These are phyloP conservation scores for Euphorbia corollata DNA, from an alignment of 441 rosid genomes.

Conservation along the genomic window DNA sequence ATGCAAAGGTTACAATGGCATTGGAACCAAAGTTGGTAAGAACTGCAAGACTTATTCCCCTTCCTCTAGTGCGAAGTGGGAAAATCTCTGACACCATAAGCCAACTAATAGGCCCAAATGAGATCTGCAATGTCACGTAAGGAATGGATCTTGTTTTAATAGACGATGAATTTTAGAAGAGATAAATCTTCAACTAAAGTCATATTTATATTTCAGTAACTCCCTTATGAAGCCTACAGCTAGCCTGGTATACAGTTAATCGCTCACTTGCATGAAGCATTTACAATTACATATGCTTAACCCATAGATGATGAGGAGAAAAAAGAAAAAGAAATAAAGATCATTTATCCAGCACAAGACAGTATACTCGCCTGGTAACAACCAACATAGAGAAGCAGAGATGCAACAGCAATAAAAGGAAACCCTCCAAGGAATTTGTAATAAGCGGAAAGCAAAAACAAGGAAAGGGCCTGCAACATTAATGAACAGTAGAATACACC, in stretches of 20 bases:
- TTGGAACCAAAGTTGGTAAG: slow-evolving; percentile 93
- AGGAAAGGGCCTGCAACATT: slow-evolving; percentile 58
- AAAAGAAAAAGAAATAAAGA: background rate
- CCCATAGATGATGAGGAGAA: background rate
- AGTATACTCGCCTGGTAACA: slow-evolving; percentile 67
- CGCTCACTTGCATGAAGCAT: background rate
- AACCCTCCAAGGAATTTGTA: slow-evolving; percentile 70
- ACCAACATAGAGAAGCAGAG: slow-evolving; percentile 89
- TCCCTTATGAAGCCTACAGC: background rate
- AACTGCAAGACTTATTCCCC: slow-evolving; percentile 92
- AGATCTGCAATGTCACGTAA: slow-evolving; percentile 42
- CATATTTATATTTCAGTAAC: background rate
- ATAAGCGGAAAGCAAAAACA: slow-evolving; percentile 79
- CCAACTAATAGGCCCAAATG: slow-evolving; percentile 97
- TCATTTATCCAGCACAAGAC: slow-evolving; percentile 14
- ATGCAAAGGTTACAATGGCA: slow-evolving; percentile 91
- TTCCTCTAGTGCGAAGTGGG: slow-evolving; percentile 72
- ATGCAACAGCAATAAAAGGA: slow-evolving; percentile 73
- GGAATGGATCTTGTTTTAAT: background rate
- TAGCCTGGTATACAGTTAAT: background rate
- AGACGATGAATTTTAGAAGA: background rate
- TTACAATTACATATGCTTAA: background rate
- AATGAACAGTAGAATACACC: slow-evolving; percentile 10
- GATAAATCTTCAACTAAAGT: background rate
- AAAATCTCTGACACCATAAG: slow-evolving; percentile 96